These are phyloP conservation scores for Alisma plantagoaquatica DNA, from an alignment of 106 monocot species.

Conservation along the genomic window DNA sequence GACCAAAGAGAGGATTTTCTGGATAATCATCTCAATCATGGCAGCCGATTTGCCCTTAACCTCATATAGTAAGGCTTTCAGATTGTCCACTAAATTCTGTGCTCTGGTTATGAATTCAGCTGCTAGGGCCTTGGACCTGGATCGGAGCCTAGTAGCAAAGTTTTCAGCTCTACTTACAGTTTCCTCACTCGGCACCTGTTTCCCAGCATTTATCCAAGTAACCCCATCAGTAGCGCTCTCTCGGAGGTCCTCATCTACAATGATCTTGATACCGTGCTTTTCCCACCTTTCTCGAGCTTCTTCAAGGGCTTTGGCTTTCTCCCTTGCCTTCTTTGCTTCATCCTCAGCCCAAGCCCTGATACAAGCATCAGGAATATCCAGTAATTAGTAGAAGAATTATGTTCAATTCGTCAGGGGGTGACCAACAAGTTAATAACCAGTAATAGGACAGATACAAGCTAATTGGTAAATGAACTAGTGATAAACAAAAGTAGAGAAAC, in stretches of 20 bases:
- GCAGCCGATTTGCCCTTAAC: constrained; percentile 8
- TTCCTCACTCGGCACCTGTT: constrained; percentile 30
- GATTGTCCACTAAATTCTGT: constrained; percentile 22
- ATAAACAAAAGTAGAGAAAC: too few species aligned
- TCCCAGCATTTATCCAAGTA: constrained; percentile 53
- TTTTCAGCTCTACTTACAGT: constrained; percentile 33
- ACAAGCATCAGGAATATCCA: too few species aligned
- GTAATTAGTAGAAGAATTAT: too few species aligned
- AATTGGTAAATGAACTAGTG: too few species aligned
- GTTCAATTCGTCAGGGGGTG: too few species aligned
- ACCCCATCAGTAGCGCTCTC: constrained; percentile 57
- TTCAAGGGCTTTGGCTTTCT: constrained; percentile 78
- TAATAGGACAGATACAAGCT: too few species aligned
- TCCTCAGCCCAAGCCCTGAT: constrained; percentile 93
- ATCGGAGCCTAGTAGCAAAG: constrained; percentile 42
- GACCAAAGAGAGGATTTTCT: constrained; percentile 1
- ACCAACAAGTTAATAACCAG: too few species aligned
- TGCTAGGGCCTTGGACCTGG: constrained; percentile 16
- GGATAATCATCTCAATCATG: constrained; percentile 1
- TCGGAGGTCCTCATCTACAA: constrained; percentile 77
- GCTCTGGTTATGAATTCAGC: constrained; percentile 41
- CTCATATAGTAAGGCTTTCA: constrained; percentile 29
- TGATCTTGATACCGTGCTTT: constrained; percentile 73
- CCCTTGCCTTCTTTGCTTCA: constrained; percentile 83
- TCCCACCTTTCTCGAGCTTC: constrained; percentile 80